Percentiles rank a stretch among this genome's conserved stretches.
These are phyloP conservation scores for Capronia epimyces DNA, from an alignment of 2,329 filamentous ascomycete genomes.

Conservation along the genomic window DNA sequence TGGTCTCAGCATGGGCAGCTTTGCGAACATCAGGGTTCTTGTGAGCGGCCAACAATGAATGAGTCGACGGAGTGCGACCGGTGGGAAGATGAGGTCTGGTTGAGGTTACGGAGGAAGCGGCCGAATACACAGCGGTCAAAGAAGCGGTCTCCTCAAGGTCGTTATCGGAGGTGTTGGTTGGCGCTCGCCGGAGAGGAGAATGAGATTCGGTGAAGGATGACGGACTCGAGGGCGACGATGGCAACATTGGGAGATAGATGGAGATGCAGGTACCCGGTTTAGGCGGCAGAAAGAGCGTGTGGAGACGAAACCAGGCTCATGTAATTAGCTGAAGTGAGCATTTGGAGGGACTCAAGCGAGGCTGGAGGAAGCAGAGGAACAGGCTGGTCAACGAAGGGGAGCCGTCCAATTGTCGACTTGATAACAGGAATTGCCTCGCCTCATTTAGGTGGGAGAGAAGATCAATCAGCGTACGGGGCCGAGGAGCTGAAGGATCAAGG, in stretches of 20 bases:
- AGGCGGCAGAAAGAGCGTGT: constrained; percentile 2
- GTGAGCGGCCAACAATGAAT: constrained; percentile 45
- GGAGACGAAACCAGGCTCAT: constrained; percentile 1
- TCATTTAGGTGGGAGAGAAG: too few relatives aligned
- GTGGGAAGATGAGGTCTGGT: constrained; percentile 1
- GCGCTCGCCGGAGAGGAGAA: constrained; percentile 19
- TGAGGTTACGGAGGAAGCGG: constrained; percentile 18
- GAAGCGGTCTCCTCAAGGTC: constrained; percentile 15
- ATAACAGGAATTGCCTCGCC: too few relatives aligned
- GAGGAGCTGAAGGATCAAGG: too few relatives aligned
- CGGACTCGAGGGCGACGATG: background rate
- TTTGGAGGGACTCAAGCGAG: background rate
- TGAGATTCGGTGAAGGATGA: constrained; percentile 12
- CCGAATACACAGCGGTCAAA: constrained; percentile 18
- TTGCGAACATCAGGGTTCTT: constrained; percentile 37
- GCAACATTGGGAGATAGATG: background rate
- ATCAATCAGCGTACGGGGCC: too few relatives aligned
- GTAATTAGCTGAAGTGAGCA: background rate
- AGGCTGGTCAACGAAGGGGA: too few relatives aligned
- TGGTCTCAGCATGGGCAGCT: constrained; percentile 58
- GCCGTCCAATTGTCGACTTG: too few relatives aligned
- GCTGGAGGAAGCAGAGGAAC: background rate
- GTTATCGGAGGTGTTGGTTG: constrained; percentile 20
- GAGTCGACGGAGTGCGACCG: constrained; percentile 26
- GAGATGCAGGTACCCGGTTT: constrained; percentile 5